Conservation (phyloP, 495 filamentous ascomycete species). For the Neurospora terricola region DNA sequence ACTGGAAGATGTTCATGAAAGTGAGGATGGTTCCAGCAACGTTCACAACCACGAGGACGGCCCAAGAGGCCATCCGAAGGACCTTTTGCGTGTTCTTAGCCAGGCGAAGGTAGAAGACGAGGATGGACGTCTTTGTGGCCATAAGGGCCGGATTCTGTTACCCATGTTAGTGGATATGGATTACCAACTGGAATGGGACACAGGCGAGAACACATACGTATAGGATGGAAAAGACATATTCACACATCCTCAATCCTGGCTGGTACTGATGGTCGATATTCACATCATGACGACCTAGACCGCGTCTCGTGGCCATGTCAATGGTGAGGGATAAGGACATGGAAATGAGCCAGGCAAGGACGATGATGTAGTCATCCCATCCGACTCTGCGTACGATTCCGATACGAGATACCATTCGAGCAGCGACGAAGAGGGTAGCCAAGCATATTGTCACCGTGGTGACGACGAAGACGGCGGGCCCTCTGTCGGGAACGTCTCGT, state of each 20-base stretch:
- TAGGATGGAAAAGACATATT: slow-evolving; percentile 76
- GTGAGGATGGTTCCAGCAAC: slow-evolving; percentile 68
- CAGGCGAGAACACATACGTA: slow-evolving; percentile 49
- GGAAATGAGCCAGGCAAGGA: slow-evolving; percentile 74
- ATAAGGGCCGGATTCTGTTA: slow-evolving; percentile 77
- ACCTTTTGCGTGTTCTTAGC: slow-evolving; percentile 60
- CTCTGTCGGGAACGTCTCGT: slow-evolving; percentile 41
- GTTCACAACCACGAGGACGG: slow-evolving; percentile 64
- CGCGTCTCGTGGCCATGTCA: slow-evolving; percentile 57
- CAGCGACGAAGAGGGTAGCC: slow-evolving; percentile 59
- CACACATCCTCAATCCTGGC: slow-evolving; percentile 47
- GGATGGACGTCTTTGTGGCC: slow-evolving; percentile 83
- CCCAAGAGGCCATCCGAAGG: slow-evolving; percentile 60
- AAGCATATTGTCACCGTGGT: slow-evolving; percentile 58
- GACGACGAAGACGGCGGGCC: slow-evolving; percentile 60
- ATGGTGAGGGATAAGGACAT: slow-evolving; percentile 70
- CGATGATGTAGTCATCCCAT: slow-evolving; percentile 76
- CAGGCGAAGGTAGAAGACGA: slow-evolving; percentile 76
- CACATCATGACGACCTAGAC: slow-evolving; percentile 65
- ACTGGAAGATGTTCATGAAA: slow-evolving; percentile 83
- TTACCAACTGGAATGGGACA: neutral
- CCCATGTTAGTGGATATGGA: slow-evolving; percentile 5
- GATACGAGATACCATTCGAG: slow-evolving; percentile 61
- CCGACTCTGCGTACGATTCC: slow-evolving; percentile 60
- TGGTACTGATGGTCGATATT: slow-evolving; percentile 44